A percentile compares a stretch with the other conserved stretches of the same genome.
These are phyloP conservation scores for Bipolaris victoriae DNA, from an alignment of 2,329 filamentous ascomycete species.

Conservation along the genomic window DNA sequence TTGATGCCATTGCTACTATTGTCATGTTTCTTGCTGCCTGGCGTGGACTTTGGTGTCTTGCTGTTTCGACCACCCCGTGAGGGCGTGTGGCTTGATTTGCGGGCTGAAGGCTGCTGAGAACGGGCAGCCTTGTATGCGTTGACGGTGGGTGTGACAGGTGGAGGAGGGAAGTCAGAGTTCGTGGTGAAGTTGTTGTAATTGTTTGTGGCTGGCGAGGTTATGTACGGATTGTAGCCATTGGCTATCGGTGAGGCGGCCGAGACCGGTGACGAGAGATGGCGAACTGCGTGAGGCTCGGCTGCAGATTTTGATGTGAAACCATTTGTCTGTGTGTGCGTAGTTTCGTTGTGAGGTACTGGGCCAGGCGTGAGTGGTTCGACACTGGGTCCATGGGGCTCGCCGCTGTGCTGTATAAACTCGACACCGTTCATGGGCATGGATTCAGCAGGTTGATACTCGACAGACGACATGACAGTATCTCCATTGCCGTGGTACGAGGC, in stretches of 20 bases:
- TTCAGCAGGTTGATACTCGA: constrained; percentile 36
- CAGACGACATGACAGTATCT: constrained; percentile 43
- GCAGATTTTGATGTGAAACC: constrained; percentile 16
- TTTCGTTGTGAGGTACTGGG: constrained; percentile 19
- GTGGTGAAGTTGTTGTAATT: constrained; percentile 33
- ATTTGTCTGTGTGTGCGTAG: constrained; percentile 19
- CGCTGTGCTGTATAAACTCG: constrained; percentile 16
- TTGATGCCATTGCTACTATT: constrained; percentile 39
- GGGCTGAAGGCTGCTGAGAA: constrained; percentile 19
- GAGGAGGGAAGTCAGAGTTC: constrained; percentile 32
- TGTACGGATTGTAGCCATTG: constrained; percentile 21
- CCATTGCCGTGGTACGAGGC: constrained; percentile 25
- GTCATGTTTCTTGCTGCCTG: constrained; percentile 20
- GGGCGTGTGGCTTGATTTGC: constrained; percentile 33
- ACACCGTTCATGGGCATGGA: constrained; percentile 25
- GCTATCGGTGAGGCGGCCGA: constrained; percentile 21
- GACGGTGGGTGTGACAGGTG: constrained; percentile 20
- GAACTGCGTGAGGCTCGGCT: constrained; percentile 17
- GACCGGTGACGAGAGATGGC: constrained; percentile 29
- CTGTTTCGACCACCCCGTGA: constrained; percentile 26
- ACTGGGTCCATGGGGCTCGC: constrained; percentile 25
- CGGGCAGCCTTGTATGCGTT: constrained; percentile 11
- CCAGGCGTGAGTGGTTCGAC: constrained; percentile 39
- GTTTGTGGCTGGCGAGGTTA: constrained; percentile 22
- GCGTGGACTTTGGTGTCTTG: constrained; percentile 41